Evolutionary conservation across 305 asterid species (phyloP).

Genomic region (Fraxinus xanthoxyloides): DNA sequence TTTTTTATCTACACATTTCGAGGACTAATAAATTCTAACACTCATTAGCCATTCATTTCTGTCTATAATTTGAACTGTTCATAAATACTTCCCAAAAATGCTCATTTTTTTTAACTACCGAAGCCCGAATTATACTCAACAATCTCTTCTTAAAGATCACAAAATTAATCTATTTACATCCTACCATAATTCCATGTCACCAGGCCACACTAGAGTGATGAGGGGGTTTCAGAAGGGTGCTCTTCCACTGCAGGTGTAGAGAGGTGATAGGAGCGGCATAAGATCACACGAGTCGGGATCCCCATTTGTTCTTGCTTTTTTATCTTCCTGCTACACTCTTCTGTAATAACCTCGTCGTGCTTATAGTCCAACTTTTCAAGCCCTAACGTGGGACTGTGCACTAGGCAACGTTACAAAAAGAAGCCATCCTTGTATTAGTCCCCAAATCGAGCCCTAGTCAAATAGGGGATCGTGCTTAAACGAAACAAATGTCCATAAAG

Average conservation of each 20-base stretch:
- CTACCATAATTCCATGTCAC: background rate
- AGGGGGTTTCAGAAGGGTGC: background rate
- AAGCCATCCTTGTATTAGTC: background rate
- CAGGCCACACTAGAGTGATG: background rate
- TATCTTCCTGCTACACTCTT: background rate
- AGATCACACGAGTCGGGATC: background rate
- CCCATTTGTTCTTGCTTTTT: background rate
- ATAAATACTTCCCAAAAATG: background rate
- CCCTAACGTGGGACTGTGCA: background rate
- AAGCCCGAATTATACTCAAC: background rate
- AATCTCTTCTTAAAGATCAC: background rate
- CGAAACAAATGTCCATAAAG: background rate
- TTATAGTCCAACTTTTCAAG: background rate
- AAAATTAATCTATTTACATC: background rate
- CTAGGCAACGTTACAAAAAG: background rate
- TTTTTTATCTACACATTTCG: background rate
- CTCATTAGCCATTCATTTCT: background rate
- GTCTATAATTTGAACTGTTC: too few relatives aligned
- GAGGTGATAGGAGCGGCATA: background rate
- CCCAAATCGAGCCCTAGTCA: background rate
- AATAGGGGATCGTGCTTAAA: background rate
- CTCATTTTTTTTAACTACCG: background rate
- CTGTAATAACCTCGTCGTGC: background rate
- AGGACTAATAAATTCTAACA: background rate
- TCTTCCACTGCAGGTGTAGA: background rate